Evolutionary conservation across 2,329 filamentous ascomycete species (phyloP), one percentile per base, ranked within the genome.

Genomic region (Lachnellula subtilissima): DNA sequence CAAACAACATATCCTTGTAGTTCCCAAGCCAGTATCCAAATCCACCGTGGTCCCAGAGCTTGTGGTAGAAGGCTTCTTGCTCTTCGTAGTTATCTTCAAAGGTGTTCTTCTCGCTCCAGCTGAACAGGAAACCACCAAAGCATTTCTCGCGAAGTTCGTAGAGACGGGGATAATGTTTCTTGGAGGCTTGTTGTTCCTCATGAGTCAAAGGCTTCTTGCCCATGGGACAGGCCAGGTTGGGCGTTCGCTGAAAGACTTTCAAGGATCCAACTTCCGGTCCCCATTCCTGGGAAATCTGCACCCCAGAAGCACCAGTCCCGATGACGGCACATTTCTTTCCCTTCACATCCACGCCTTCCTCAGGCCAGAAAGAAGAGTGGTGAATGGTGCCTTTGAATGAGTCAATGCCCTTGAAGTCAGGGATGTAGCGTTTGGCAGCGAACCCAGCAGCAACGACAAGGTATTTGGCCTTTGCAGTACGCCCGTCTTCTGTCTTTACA

Each of bases 161-260:
- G 12, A 45, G 19, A 19, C 22, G 42, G 12, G 42, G 42, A 22
- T 45, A 45, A 14, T 17, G 15, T 9, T 17, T 14, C 14, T 73
- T 72, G 1, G 83, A 62, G 2, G 67, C 53, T 1, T 72, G 67
- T 60, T 83, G 79, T 1, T 75, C 42, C 22, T 45, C 42, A 9
- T 19, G 22, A 15, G 23, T 48, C 22, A 48, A n/a, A 14, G 14
- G 14, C 9, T 22, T 17, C 25, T 32, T 25, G 17, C 23, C 70
- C 79, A 86, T 84, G 0, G 84, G 84, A 0, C 86, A 64, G 12
- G 77, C 79, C 12, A 80, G 74, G 55, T 83, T 84, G 0, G 83
- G 80, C 2, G 79, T 85, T 17, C 83, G 74, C 57, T 85, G 77
- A 63, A 83, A 83, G 2, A 84, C 77, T 2, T 68, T 71, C 37